These are phyloP conservation scores for Hanseniaspora meyeri DNA, from an alignment of 805 yeast genomes.

Conservation along the genomic window DNA sequence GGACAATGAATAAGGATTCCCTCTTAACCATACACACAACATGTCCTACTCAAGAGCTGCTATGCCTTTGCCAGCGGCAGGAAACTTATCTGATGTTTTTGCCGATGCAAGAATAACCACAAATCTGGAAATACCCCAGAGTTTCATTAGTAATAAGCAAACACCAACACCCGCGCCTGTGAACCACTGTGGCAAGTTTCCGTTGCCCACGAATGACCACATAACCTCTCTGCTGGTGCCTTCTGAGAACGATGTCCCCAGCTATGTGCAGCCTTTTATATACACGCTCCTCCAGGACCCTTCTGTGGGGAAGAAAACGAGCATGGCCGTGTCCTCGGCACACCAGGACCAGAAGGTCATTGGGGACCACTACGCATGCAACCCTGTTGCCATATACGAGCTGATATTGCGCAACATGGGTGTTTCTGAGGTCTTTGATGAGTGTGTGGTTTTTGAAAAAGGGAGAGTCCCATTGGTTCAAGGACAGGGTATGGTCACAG, in stretches of 20 bases:
- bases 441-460: background rate
- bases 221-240: slow-evolving; percentile 18
- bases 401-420: background rate
- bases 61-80: slow-evolving; percentile 3
- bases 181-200: slow-evolving; percentile 17
- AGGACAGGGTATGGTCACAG: slow-evolving; percentile 6
- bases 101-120: slow-evolving; percentile 21
- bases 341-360: background rate
- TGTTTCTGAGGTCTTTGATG: background rate
- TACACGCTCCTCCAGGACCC: slow-evolving; percentile 24
- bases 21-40: background rate
- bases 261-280: slow-evolving; percentile 17
- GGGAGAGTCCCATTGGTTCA: background rate
- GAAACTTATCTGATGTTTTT: background rate
- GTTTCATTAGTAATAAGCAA: slow-evolving; percentile 35
- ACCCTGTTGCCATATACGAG: slow-evolving; percentile 5
- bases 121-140: slow-evolving; percentile 29
- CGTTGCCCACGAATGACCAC: slow-evolving; percentile 15
- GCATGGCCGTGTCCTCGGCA: background rate
- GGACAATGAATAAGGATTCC: background rate
- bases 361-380: slow-evolving; percentile 9
- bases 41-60: slow-evolving; percentile 6
- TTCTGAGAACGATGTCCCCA: slow-evolving; percentile 9
- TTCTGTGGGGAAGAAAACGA: slow-evolving; percentile 24
- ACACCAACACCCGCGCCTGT: slow-evolving; percentile 25